Evolutionary conservation across 768 basidiomycete species (phyloP), one percentile per base, ranked within the genome.

Genomic region (Daedaleopsis nitida): DNA sequence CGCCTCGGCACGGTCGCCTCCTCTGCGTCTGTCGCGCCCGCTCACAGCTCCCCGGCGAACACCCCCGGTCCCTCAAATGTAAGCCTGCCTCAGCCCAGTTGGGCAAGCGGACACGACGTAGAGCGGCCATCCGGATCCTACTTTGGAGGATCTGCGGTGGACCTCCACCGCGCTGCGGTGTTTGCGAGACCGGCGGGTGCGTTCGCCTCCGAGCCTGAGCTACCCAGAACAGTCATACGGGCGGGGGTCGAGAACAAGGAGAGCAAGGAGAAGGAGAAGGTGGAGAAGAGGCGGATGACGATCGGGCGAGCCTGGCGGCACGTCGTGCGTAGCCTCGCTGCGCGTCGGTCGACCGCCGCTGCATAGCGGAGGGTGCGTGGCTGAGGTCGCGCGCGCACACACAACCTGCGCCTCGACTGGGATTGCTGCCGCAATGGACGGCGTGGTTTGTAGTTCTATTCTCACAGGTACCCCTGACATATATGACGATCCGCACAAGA

Each of bases 291-390:
- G 58, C 32, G 49, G 38, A 52, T 52, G 50, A 60, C 68, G 60
- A 49, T 69, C 34, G 63, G 65, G 55, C 51, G 68, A 16, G 57
- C 63, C 55, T 69, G 66, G 66, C 55, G 43, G 61, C 54, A 54
- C 35, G 66, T 69, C 55, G 60, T 66, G 50, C 62, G 65, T n/a
- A 59, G 66, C 47, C 62, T 62, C 19, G 59, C 55, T 24, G 50
- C 24, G 27, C 62, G 59, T 42, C 48, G 57, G 49, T 63, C 57
- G 60, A 16, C 17, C 1, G 24, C 17, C 10, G 14, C 11, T 19
- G 32, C 14, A 5, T 19, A 17, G n/a, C n/a, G n/a, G n/a, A n/a
- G n/a, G n/a, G n/a, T n/a, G n/a, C n/a, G n/a, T n/a, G n/a, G n/a
- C n/a, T n/a, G n/a, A n/a, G n/a, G n/a, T n/a, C n/a, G n/a, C n/a